Percentiles rank a stretch among this genome's conserved stretches.
Conservation (phyloP, 2,329 filamentous ascomycete species). For the Daldinia sp. region DNA sequence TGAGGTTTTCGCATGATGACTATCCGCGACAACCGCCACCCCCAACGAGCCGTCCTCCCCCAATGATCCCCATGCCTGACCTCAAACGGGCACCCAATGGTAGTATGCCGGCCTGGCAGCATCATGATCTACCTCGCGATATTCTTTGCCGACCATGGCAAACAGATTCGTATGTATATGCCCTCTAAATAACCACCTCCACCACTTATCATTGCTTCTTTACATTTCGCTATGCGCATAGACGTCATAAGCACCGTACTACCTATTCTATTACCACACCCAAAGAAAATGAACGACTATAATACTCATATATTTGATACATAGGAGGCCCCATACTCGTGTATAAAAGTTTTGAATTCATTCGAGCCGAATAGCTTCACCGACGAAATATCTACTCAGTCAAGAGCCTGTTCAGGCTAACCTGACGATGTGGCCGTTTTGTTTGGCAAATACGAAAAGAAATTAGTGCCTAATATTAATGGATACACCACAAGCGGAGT, state of each 20-base stretch:
- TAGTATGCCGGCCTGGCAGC: conserved; percentile 52
- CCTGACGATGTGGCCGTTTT: not conserved
- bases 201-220: conserved; percentile 34
- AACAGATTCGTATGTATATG: conserved; percentile 61
- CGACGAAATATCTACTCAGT: not conserved
- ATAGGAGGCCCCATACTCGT: conserved; percentile 61
- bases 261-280: not conserved
- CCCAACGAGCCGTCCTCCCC: conserved; percentile 37
- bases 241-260: not conserved
- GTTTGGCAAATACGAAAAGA: not conserved
- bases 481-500: not conserved
- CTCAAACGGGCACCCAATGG: conserved; percentile 49
- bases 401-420: not conserved
- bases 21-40: conserved; percentile 53
- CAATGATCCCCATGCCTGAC: conserved; percentile 53
- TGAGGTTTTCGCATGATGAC: conserved; percentile 61
- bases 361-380: conserved; percentile 4
- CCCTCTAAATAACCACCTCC: conserved; percentile 56
- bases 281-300: conserved; percentile 51
- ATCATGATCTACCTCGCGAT: conserved; percentile 61
- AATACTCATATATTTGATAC: conserved; percentile 51
- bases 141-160: conserved; percentile 63
- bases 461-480: conserved; percentile 12
- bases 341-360: conserved; percentile 51
- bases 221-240: conserved; percentile 30